These are phyloP conservation scores for Xylaria intraflava DNA, from an alignment of 495 filamentous ascomycete genomes.

Conservation along the genomic window DNA sequence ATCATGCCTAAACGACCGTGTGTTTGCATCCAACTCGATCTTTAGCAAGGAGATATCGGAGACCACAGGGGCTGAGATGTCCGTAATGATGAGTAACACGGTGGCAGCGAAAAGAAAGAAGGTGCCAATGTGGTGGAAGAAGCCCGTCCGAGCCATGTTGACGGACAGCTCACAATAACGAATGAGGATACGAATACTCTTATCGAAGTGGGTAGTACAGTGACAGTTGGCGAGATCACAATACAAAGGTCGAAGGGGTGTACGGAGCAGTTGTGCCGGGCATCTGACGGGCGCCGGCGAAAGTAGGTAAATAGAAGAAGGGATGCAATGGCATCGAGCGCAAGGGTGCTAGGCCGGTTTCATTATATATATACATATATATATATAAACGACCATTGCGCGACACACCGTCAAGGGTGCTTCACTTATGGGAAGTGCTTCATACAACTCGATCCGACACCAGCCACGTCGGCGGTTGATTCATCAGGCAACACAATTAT, in stretches of 20 bases:
- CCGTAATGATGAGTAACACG: conserved; percentile 50
- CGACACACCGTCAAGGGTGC: not conserved
- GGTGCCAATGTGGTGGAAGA: conserved; percentile 54
- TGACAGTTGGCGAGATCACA: not conserved
- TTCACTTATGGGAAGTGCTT: not conserved
- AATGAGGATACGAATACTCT: not conserved
- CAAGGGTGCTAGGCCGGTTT: not conserved
- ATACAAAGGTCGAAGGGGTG: not conserved
- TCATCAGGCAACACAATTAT: conserved; percentile 7
- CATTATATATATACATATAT: not conserved
- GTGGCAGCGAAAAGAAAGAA: conserved; percentile 49
- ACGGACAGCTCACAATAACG: not conserved
- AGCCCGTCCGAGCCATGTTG: conserved; percentile 41
- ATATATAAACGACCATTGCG: not conserved
- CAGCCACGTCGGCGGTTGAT: not conserved
- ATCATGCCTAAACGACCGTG: not conserved
- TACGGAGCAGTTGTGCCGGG: not conserved
- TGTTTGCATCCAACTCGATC: conserved; percentile 35
- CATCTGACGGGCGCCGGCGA: not conserved
- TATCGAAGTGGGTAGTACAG: not conserved
- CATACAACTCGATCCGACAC: not conserved
- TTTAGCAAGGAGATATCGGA: conserved; percentile 45
- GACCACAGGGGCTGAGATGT: conserved; percentile 53
- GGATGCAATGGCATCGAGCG: not conserved
- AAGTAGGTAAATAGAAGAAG: not conserved